phyloP scores from a whole-genome alignment of 768 basidiomycete genomes.

The Lentinula aciculospora region DNA sequence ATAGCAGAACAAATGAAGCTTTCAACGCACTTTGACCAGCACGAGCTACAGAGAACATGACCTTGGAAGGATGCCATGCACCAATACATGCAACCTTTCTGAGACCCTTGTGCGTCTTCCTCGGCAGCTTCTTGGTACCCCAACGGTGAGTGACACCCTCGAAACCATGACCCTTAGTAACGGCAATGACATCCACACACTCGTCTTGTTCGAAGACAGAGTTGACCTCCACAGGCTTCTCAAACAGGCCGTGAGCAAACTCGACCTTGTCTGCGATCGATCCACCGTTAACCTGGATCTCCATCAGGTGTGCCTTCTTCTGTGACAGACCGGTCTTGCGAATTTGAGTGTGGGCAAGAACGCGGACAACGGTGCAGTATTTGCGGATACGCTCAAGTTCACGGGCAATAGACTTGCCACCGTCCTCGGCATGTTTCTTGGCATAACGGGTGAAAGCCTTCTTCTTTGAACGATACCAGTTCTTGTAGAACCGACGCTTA shows the following conservation, averaged over 20 bases:
- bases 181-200: constrained; percentile 93
- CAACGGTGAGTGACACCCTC: constrained; percentile 99
- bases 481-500: constrained; percentile 99
- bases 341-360: constrained; percentile 98
- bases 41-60: constrained; percentile 99
- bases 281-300: constrained; percentile 99
- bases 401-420: constrained; percentile 85
- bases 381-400: constrained; percentile 99
- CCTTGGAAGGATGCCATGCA: constrained; percentile 98
- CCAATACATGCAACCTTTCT: constrained; percentile 99
- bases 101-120: constrained; percentile 99
- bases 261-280: constrained; percentile 95
- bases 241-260: constrained; percentile 89
- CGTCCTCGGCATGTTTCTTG: constrained; percentile 96
- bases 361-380: constrained; percentile 99
- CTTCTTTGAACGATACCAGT: constrained; percentile 99
- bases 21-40: constrained; percentile 90
- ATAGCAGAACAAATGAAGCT: constrained; percentile 4
- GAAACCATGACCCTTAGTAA: constrained; percentile 99
- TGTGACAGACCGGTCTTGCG: constrained; percentile 96
- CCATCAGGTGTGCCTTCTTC: constrained; percentile 99
- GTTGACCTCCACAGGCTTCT: constrained; percentile 87
- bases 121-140: constrained; percentile 98
- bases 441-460: constrained; percentile 99
- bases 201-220: constrained; percentile 96